Evolutionary conservation across 2,329 filamentous ascomycete species (phyloP), one percentile per base, ranked within the genome.

Genomic region (Aspergillus versicolor): DNA sequence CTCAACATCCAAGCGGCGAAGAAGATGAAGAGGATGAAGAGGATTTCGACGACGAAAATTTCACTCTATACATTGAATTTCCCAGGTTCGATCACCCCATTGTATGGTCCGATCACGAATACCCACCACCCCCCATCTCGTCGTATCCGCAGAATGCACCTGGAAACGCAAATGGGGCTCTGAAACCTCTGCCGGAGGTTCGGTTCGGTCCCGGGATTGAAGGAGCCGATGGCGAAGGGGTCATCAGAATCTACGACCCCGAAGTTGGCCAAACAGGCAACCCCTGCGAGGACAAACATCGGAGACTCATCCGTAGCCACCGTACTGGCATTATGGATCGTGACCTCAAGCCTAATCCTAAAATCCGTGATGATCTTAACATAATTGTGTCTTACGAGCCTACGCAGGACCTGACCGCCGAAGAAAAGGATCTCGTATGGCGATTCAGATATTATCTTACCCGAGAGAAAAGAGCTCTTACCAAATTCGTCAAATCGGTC

Each of bases 401-500:
- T 3, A 96, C 93, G 0, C 92, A 97, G 61, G 84, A 90, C 47
- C 81, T 99, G 22, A 91, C 87, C 1, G 85, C 91, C 0, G 92
- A 97, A 71, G 94, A 99, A 73, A 95, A 96, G 70, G 94, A 99
- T 73, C 82, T 97, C 51, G 86, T 99, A 19, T 99, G 95, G 95
- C 94, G 95, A 67, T 99, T 97, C 77, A 84, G 94, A 57, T 96
- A 97, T 73, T 93, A 97, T 72, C 77, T 99, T 21, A 94, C 92
- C 1, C 84, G 92, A 56, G 92, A 99, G 72, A 99, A 99, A 74
- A 82, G 89, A 66, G 90, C 93, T 2, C 80, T 97, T 57, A 99
- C 93, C 34, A 99, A 99, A 68, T 96, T 99, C 65, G 91, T 97
- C 72, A 99, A 97, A 73, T 97, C 93, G 0, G 93, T 97, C 40